Evolutionary conservation across 306 rosid genomes (phyloP), one percentile per base, ranked within the genome.

Genomic region (Macrotyloma uniflorum): DNA sequence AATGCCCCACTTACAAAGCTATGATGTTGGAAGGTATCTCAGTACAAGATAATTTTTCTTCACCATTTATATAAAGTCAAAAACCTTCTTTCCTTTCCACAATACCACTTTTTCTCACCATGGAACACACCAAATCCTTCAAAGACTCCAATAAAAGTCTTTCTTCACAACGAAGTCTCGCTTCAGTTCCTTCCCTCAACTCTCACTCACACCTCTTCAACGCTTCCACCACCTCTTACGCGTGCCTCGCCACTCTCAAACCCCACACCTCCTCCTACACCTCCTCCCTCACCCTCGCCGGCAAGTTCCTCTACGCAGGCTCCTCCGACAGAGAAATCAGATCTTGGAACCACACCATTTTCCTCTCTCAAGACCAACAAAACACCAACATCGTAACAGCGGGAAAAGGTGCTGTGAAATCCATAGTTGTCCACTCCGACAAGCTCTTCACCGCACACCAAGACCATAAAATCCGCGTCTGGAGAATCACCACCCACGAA

Each of bases 401-500:
- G 0, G 97, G 97, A 57, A 90, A 91, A 15, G 97, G 98, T 45
- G 97, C 97, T 0, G 92, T 94, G 4, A 94, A 94, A 80, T 89
- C 89, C 35, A 76, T 94, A 0, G 92, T 88, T 1, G 76, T 86
- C n/a, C 91, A 87, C 9, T 86, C 89, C 6, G 82, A 88, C 67
- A 87, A 82, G 72, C 88, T 94, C 69, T 94, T 90, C 79, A 91
- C 86, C 15, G 97, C 97, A 8, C 98, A 94, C 66, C 98, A 94
- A 78, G 98, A 94, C 57, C 85, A 88, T 79, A 94, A 92, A 85
- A 94, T 94, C 82, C 84, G 98, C 5, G 93, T 90, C 10, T 94
- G 98, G 98, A 89, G 82, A 49, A 83, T 91, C 81, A 64, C 43
- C 22, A 78, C 28, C 45, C 19, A 42, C 4, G 61, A 79, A 59